Percentiles rank a stretch among this genome's conserved stretches.
These are phyloP conservation scores for Arthrobotrys pseudoclavata DNA, from an alignment of 2,329 filamentous ascomycete genomes.

Conservation along the genomic window DNA sequence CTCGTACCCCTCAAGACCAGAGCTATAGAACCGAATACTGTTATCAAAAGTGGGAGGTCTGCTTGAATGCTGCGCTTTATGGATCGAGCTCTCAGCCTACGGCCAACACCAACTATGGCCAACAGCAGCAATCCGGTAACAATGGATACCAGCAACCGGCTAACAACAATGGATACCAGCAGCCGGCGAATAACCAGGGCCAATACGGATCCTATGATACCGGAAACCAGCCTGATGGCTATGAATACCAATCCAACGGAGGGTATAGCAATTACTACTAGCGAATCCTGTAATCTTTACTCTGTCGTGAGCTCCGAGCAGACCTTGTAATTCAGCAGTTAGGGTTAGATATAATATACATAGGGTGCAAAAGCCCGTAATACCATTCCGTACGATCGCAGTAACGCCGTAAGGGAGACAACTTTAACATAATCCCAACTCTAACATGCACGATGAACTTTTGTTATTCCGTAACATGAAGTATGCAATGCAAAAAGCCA, in stretches of 20 bases:
- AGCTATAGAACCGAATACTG: constrained; percentile 40
- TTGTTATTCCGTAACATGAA: too few species aligned
- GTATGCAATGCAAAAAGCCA: too few species aligned
- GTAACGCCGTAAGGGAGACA: neutral
- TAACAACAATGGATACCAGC: neutral
- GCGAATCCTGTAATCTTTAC: neutral
- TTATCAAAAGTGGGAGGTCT: constrained; percentile 34
- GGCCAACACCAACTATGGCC: neutral
- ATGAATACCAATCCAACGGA: constrained; percentile 1
- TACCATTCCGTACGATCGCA: neutral
- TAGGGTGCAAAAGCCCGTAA: neutral
- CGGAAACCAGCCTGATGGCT: neutral
- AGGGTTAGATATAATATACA: constrained; percentile 1
- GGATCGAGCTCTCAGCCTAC: neutral
- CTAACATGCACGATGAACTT: too few species aligned
- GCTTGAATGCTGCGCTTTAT: constrained; percentile 23
- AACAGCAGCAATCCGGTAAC: neutral
- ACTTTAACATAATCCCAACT: too few species aligned
- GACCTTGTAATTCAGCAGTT: neutral
- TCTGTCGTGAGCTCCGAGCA: neutral
- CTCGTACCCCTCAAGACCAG: constrained; percentile 10
- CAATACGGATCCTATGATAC: neutral
- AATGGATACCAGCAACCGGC: neutral
- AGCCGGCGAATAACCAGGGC: neutral
- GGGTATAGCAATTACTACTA: constrained; percentile 12